A percentile compares a stretch with the other conserved stretches of the same genome.
Conservation (phyloP, 1,284 basidiomycete genomes). For the Cryptococcus sp. region DNA sequence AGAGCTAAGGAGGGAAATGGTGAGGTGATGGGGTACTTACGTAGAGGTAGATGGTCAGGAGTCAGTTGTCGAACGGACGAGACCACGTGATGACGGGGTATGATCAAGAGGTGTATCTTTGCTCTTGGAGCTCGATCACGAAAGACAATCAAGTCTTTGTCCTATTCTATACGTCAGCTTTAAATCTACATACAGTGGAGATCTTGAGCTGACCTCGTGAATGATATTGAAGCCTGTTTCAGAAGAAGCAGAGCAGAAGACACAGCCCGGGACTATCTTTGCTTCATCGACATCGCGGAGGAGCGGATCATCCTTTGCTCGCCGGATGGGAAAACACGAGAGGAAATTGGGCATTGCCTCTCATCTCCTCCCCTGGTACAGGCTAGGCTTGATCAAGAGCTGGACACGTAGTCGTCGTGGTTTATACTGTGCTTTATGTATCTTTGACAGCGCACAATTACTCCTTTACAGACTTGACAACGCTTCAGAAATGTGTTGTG, state of each 20-base stretch:
- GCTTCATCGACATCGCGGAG: not conserved
- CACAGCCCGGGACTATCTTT: conserved; percentile 41
- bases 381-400: too few species aligned
- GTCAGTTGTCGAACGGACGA: conserved; percentile 60
- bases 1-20: not conserved
- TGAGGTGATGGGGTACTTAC: conserved; percentile 50
- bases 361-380: too few species aligned
- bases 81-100: conserved; percentile 64
- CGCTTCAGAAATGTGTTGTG: too few species aligned
- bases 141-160: conserved; percentile 64
- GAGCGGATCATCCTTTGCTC: too few species aligned
- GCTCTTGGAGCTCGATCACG: conserved; percentile 65
- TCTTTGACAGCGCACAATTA: too few species aligned
- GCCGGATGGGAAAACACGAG: not conserved
- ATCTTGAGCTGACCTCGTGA: conserved; percentile 58
- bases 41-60: conserved; percentile 56
- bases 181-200: not conserved
- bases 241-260: conserved; percentile 62
- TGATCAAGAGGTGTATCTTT: conserved; percentile 63
- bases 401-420: too few species aligned
- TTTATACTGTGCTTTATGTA: too few species aligned
- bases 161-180: conserved; percentile 38
- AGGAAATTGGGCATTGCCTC: not conserved
- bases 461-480: too few species aligned
- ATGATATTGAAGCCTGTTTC: conserved; percentile 64